Percentiles rank a stretch among this genome's conserved stretches.
These are phyloP conservation scores for Mediolabrus comicus DNA, from an alignment of 108 stramenopile species.

Conservation along the genomic window DNA sequence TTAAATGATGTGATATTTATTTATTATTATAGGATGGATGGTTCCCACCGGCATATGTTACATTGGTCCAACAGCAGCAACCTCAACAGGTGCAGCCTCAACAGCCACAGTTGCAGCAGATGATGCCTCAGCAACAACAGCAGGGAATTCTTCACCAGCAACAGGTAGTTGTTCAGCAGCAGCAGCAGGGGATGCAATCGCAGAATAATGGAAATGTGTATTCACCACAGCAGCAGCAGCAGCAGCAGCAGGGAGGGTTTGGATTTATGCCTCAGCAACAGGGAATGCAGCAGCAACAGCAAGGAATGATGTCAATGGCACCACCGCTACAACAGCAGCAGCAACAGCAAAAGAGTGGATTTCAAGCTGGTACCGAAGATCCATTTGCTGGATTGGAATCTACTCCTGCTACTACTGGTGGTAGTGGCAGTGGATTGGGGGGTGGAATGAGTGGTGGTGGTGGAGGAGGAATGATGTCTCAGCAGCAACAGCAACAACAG, in stretches of 20 bases:
- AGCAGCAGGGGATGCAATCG: background rate
- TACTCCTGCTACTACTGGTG: slow-evolving; percentile 11
- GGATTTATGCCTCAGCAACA: background rate
- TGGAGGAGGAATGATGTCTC: background rate
- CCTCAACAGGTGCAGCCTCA: slow-evolving; percentile 23
- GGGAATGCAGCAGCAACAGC: slow-evolving; percentile 7
- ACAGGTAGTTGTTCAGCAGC: background rate
- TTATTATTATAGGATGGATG: slow-evolving; percentile 58
- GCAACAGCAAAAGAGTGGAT: slow-evolving; percentile 20
- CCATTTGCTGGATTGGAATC: slow-evolving; percentile 81
- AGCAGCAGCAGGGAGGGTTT: slow-evolving; percentile 19
- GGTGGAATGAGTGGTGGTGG: background rate
- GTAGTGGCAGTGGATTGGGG: background rate
- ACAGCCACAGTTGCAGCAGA: slow-evolving; percentile 21
- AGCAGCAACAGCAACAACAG: background rate
- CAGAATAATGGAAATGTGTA: slow-evolving; percentile 13
- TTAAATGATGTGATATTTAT: background rate
- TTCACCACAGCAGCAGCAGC: slow-evolving; percentile 9
- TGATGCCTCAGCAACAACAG: slow-evolving; percentile 24
- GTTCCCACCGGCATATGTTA: slow-evolving; percentile 86
- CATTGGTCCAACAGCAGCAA: slow-evolving; percentile 10
- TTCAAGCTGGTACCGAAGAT: slow-evolving; percentile 57
- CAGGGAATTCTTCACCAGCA: background rate
- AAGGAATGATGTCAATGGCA: background rate
- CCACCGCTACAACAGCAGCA: slow-evolving; percentile 11